Base-by-base conservation (phyloP, 352 stramenopile genomes). In the Phytophthora cryptogea region DNA sequence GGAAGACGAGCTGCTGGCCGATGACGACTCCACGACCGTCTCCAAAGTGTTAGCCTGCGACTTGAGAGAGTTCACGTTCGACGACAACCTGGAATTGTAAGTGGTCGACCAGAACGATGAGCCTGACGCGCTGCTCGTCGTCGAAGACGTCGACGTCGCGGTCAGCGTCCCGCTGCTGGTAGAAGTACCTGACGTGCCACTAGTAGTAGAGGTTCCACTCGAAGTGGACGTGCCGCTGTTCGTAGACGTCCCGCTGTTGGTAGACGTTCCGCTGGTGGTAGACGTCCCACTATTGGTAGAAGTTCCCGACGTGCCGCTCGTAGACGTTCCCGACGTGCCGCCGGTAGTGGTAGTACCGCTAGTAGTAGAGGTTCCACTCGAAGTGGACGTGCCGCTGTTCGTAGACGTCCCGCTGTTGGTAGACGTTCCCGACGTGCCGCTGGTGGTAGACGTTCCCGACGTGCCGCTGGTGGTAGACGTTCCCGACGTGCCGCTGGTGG, bases 21-120 rank as follows among this genome's bases (percentile, higher is more conserved):
- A 78, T 2, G 81, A 73, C 31, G 78, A 87, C 66, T 84, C 35
- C 40, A 90, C 78, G 17, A 89, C 78, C 32, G 76, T 80, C 51
- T 86, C 66, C 8, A 89, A 40, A 28, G 76, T 81, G 20, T 64
- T 54, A 17, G 68, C 76, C 63, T 88, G 86, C 41, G 83, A 72
- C 32, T 68, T 60, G 36, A 90, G 63, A 20, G 70, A 76, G 31
- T 68, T 43, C 4, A 90, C 68, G 39, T 75, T 78, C n/a, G 64
- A 46, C 28, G 78, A 79, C 41, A 86, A 51, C n/a, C 45, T 37
- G 16, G 56, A 37, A 60, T 86, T 74, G 65, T 90, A 90, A 30
- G 83, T 83, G 40, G 80, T 43, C 13, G 67, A 75, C 68, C 68
- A 76, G 36, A 72, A 76, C 10, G 63, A 63, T 32, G 58, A 65